Evolutionary conservation across 2,329 filamentous ascomycete species (phyloP).

Genomic region (Aureobasidium vineae): DNA sequence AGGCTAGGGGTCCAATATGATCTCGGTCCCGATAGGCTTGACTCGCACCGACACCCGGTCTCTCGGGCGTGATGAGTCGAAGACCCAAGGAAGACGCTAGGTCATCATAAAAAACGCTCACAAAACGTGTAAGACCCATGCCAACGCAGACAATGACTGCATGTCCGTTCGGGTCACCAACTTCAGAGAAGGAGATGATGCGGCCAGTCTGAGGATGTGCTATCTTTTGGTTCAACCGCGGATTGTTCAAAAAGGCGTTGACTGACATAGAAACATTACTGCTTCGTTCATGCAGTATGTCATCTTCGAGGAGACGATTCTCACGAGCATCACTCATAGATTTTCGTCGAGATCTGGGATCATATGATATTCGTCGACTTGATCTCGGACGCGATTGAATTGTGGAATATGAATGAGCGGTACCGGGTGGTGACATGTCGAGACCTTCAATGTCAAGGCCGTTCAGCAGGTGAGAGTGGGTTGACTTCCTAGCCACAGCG

Average conservation of each 20-base stretch:
- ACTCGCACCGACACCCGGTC: slow-evolving; percentile 90
- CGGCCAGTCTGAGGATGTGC: slow-evolving; percentile 81
- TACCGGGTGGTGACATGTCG: slow-evolving; percentile 23
- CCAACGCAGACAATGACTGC: slow-evolving; percentile 96
- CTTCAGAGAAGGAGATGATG: slow-evolving; percentile 92
- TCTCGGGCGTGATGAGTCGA: slow-evolving; percentile 87
- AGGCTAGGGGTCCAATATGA: slow-evolving; percentile 76
- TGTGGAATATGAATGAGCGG: slow-evolving; percentile 2
- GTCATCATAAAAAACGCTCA: slow-evolving; percentile 97
- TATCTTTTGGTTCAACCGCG: slow-evolving; percentile 84
- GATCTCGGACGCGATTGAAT: slow-evolving; percentile 2
- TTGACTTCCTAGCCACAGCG: slow-evolving; percentile 21
- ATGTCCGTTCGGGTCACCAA: slow-evolving; percentile 86
- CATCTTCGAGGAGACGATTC: slow-evolving; percentile 42
- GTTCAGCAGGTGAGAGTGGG: slow-evolving; percentile 18
- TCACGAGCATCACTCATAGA: slow-evolving; percentile 40
- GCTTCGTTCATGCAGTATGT: slow-evolving; percentile 52
- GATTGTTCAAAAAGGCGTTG: slow-evolving; percentile 76
- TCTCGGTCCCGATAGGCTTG: slow-evolving; percentile 78
- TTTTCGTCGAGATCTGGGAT: slow-evolving; percentile 34
- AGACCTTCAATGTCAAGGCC: slow-evolving; percentile 28
- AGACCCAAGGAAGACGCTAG: slow-evolving; percentile 83
- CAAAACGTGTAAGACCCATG: slow-evolving; percentile 94
- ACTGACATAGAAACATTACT: slow-evolving; percentile 91
- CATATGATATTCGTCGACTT: slow-evolving; percentile 12